phyloP scores from a whole-genome alignment of 1,284 basidiomycete species.

The Apiotrichum domesticum region DNA sequence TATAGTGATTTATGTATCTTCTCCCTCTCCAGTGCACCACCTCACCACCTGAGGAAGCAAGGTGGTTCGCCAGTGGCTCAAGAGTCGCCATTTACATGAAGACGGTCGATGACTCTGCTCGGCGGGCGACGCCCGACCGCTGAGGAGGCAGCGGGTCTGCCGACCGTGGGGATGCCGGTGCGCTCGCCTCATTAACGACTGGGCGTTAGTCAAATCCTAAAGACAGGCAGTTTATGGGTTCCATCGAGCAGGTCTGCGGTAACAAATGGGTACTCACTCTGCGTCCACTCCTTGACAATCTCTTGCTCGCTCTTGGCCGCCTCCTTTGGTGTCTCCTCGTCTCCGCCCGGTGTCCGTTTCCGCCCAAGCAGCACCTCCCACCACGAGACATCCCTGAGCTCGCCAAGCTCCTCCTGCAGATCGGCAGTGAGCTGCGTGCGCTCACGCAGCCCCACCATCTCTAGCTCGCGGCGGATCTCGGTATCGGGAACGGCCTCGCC shows the following conservation, averaged over 20 bases:
- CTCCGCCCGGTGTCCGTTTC: slow-evolving; percentile 20
- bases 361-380: slow-evolving; percentile 38
- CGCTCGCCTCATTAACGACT: slow-evolving; percentile 9
- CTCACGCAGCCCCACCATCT: slow-evolving; percentile 45
- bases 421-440: slow-evolving; percentile 14
- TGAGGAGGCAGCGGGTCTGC: not conserved
- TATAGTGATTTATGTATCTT: slow-evolving; percentile 4
- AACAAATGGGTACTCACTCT: slow-evolving; percentile 4
- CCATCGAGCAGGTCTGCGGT: not conserved
- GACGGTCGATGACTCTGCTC: slow-evolving; percentile 7
- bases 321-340: not conserved
- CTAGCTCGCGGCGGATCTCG: slow-evolving; percentile 42
- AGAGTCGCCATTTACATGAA: slow-evolving; percentile 3
- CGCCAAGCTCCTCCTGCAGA: slow-evolving; percentile 18
- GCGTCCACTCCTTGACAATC: slow-evolving; percentile 9
- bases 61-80: not conserved
- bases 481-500: slow-evolving; percentile 26
- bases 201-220: not conserved
- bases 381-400: slow-evolving; percentile 36
- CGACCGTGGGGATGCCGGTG: not conserved
- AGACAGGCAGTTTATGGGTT: too few species aligned
- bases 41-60: too few species aligned
- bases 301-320: slow-evolving; percentile 24
- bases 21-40: too few species aligned
- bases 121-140: slow-evolving; percentile 1